A percentile compares a stretch with the other conserved stretches of the same genome.
These are phyloP conservation scores for Closterium sp. DNA, from an alignment of 139 green algal species.

Conservation along the genomic window DNA sequence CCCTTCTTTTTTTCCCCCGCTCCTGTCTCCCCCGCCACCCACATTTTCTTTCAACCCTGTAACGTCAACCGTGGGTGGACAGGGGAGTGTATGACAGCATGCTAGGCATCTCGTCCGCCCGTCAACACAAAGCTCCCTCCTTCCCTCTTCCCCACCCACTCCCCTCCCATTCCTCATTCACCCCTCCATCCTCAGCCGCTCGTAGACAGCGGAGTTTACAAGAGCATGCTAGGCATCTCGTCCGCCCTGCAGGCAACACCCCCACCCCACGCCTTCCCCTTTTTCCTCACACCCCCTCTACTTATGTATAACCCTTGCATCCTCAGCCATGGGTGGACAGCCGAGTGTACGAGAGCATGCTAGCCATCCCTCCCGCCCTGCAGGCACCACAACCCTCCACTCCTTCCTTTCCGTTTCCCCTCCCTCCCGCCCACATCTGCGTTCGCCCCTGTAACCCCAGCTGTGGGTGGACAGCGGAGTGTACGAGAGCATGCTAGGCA, in stretches of 20 bases:
- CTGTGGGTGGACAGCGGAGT: background rate
- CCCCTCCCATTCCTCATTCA: no score
- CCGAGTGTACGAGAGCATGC: background rate
- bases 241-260: no score
- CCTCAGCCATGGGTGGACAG: background rate
- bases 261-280: no score
- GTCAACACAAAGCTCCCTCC: no score
- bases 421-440: background rate
- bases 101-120: no score
- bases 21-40: background rate
- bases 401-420: background rate
- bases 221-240: no score
- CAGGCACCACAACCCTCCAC: background rate
- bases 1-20: background rate
- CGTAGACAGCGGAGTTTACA: background rate
- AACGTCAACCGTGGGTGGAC: background rate
- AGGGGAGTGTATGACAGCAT: background rate
- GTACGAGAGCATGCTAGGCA: background rate
- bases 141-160: no score
- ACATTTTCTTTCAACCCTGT: background rate
- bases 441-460: background rate
- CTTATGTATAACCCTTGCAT: no score
- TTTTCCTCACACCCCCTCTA: no score
- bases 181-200: no score
- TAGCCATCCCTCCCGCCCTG: background rate